Percentiles rank a stretch among this genome's conserved stretches.
Conservation (phyloP, 164 flowering plant genomes). For the Stephania cephalantha region DNA sequence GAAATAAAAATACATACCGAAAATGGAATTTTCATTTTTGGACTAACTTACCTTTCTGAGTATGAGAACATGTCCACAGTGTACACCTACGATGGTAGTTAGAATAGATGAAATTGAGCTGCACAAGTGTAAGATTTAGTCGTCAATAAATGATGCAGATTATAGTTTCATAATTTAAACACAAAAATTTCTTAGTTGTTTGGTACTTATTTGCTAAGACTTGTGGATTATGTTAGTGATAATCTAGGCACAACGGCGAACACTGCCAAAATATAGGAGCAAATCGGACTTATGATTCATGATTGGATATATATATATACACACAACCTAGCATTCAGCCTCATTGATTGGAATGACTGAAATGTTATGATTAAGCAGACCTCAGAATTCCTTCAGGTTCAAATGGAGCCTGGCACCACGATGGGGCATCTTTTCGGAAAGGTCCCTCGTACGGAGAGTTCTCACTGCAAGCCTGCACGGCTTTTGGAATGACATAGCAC, state of each 20-base stretch:
- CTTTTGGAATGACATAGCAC: slow-evolving; percentile 15
- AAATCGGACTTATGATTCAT: neutral
- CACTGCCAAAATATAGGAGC: neutral
- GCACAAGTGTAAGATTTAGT: slow-evolving; percentile 18
- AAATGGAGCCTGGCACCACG: slow-evolving; percentile 88
- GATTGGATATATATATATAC: neutral
- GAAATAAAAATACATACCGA: neutral
- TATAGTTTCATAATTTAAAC: neutral
- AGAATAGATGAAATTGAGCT: slow-evolving; percentile 84
- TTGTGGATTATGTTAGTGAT: neutral
- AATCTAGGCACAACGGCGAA: neutral
- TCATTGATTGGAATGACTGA: neutral
- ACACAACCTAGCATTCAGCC: neutral
- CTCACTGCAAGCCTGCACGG: slow-evolving; percentile 69
- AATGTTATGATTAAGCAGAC: slow-evolving; percentile 21
- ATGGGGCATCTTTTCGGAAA: slow-evolving; percentile 58
- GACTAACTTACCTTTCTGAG: slow-evolving; percentile 62
- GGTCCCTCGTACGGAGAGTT: slow-evolving; percentile 74
- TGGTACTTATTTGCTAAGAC: neutral
- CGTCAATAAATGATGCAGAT: neutral
- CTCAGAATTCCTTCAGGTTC: slow-evolving; percentile 94
- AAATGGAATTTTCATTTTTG: neutral
- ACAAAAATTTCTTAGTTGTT: neutral
- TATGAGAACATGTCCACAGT: slow-evolving; percentile 78
- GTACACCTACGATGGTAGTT: slow-evolving; percentile 69